These are phyloP conservation scores for Logfia minima DNA, from an alignment of 129 eudicot species.

Conservation along the genomic window DNA sequence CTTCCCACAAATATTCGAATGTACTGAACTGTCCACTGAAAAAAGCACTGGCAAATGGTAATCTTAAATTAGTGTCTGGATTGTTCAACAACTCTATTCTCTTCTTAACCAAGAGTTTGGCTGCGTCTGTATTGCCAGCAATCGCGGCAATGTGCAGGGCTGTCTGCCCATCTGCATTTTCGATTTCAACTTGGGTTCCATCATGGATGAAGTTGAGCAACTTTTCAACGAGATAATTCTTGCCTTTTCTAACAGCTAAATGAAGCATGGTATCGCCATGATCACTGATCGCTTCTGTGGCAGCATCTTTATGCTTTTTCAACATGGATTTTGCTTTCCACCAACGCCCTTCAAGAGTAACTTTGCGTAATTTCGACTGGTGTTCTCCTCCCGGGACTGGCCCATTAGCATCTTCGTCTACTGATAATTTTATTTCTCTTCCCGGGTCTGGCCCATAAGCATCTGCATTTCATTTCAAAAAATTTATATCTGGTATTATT, in stretches of 20 bases:
- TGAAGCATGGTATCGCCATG: conserved; percentile 20
- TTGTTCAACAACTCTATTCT: too few species aligned
- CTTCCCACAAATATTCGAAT: not conserved
- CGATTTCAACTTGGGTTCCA: not conserved
- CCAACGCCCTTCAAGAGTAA: conserved; percentile 13
- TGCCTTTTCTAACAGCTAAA: conserved; percentile 15
- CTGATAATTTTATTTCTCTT: not conserved
- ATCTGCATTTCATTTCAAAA: too few species aligned
- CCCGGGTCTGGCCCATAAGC: too few species aligned
- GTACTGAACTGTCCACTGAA: not conserved
- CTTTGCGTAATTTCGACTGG: not conserved
- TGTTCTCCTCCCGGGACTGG: too few species aligned
- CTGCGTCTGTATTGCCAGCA: too few species aligned
- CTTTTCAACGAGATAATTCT: conserved; percentile 3
- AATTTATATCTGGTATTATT: too few species aligned
- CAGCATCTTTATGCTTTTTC: not conserved
- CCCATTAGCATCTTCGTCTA: too few species aligned
- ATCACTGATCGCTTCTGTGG: not conserved
- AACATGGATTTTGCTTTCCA: conserved; percentile 27
- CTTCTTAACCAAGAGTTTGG: too few species aligned
- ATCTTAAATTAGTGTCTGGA: too few species aligned
- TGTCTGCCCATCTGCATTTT: too few species aligned
- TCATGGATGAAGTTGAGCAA: not conserved
- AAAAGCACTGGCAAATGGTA: too few species aligned
- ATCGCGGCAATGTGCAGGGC: not conserved